A percentile compares a stretch with the other conserved stretches of the same genome.
These are phyloP conservation scores for Antitrichia curtipendula DNA, from an alignment of 225 moss, liverwort and hornwort species.

Conservation along the genomic window DNA sequence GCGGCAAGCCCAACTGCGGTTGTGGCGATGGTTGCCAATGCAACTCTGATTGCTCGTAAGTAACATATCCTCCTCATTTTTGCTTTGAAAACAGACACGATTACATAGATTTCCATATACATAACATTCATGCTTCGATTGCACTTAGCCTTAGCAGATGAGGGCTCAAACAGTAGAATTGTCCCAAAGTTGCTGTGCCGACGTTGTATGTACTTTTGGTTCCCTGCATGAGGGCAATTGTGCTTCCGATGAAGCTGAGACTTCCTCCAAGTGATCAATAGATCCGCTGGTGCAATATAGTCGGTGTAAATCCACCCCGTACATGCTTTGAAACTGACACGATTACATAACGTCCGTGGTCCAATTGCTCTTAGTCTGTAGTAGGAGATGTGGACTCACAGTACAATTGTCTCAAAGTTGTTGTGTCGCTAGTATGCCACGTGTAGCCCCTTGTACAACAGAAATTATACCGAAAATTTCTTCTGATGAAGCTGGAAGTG, in stretches of 20 bases:
- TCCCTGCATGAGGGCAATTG: not conserved
- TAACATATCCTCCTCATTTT: not conserved
- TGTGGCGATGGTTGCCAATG: constrained; percentile 19
- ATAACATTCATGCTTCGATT: not conserved
- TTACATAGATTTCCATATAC: not conserved
- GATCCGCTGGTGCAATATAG: not conserved
- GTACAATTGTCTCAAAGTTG: not conserved
- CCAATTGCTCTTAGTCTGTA: not conserved
- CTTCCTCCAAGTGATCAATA: not conserved
- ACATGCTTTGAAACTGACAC: not conserved
- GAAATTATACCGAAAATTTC: not conserved
- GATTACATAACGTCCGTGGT: not conserved
- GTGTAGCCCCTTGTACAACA: not conserved
- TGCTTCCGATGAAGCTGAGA: not conserved
- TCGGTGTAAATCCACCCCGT: not conserved
- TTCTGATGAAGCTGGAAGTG: not conserved
- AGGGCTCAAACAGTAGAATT: not conserved
- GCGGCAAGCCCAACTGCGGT: constrained; percentile 13
- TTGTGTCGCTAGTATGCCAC: not conserved
- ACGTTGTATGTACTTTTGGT: not conserved
- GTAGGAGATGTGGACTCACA: not conserved
- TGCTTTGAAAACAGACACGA: not conserved
- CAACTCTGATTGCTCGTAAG: not conserved
- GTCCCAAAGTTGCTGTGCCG: not conserved
- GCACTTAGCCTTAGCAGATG: not conserved